phyloP scores from a whole-genome alignment of 2,329 filamentous ascomycete species.

The Penicillium concentricum region DNA sequence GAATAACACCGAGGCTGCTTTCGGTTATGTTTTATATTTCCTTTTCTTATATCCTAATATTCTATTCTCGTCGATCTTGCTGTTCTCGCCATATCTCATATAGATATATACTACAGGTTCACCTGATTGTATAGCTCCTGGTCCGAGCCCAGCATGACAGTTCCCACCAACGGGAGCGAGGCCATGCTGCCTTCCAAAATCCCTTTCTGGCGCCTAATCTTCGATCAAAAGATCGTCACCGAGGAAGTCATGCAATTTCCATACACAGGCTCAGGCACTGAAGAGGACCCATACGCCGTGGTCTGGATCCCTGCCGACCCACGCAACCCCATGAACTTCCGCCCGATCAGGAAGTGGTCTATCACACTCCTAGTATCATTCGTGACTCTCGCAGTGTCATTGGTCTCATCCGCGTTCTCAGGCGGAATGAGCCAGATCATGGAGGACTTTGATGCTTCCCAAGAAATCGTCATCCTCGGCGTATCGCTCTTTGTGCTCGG shows the following conservation, averaged over 20 bases:
- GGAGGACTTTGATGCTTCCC: constrained; percentile 53
- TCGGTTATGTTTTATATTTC: background rate
- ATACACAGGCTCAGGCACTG: constrained; percentile 63
- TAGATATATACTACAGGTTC: background rate
- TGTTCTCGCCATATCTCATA: background rate
- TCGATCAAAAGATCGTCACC: constrained; percentile 59
- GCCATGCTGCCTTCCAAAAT: constrained; percentile 25
- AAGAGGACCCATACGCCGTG: constrained; percentile 66
- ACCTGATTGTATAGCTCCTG: background rate
- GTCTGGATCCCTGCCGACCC: constrained; percentile 66
- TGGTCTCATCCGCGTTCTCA: constrained; percentile 61
- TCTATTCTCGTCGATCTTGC: background rate
- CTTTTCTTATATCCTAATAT: background rate
- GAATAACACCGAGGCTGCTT: background rate
- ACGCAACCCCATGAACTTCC: constrained; percentile 65
- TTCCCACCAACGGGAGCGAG: constrained; percentile 11
- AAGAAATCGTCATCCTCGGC: constrained; percentile 59
- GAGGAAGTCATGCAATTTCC: constrained; percentile 55
- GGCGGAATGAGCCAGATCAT: constrained; percentile 46
- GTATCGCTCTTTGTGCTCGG: constrained; percentile 65
- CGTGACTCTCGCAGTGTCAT: constrained; percentile 66
- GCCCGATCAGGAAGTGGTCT: constrained; percentile 60
- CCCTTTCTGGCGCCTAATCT: constrained; percentile 53
- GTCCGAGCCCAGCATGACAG: constrained; percentile 1
- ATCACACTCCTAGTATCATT: constrained; percentile 64